Evolutionary conservation across 2,329 filamentous ascomycete species (phyloP), one percentile per base, ranked within the genome.

Genomic region (Beauveria caledonica): DNA sequence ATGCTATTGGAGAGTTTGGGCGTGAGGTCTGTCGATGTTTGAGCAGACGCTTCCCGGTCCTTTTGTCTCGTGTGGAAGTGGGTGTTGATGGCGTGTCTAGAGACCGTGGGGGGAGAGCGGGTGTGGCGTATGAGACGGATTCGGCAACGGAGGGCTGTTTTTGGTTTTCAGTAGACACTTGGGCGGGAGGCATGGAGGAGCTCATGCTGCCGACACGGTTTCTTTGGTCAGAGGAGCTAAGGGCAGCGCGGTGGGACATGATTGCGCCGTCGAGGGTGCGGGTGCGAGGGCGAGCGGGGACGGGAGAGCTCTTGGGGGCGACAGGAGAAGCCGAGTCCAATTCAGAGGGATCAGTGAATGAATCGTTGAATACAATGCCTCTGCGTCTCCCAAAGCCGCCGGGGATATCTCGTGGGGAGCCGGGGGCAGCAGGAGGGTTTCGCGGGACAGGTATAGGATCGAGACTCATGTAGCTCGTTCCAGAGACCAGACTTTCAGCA

Each of bases 141-240:
- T 11, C 75, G 25, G 73, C 69, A 23, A 74, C 69, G 21, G 73
- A 65, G n/a, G 42, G 5, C 15, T 59, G 40, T 59, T 74, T 77
- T 60, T 76, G 73, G 45, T 82, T 80, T 23, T 83, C 80, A 61
- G 78, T 73, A 53, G 80, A 77, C 54, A 78, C 76, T 52, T 82
- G 77, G 5, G 84, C 81, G 4, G 78, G 74, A 39, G 64, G 56
- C 17, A 60, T 69, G 8, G 84, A 79, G 40, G 86, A 87, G 66
- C 87, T 86, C 66, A 90, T 83, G 29, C 88, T 90, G 54, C 87
- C 86, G 48, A 90, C 83, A 56, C 87, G 81, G 66, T 86, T 83
- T 56, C 87, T 81, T 65, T 75, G 79, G 62, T 84, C 81, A 40
- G 70, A 62, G 4, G 71, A 65, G n/a, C 73, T 69, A 40, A 73